These are phyloP conservation scores for Elsinoe batatas DNA, from an alignment of 2,329 filamentous ascomycete species.

Conservation along the genomic window DNA sequence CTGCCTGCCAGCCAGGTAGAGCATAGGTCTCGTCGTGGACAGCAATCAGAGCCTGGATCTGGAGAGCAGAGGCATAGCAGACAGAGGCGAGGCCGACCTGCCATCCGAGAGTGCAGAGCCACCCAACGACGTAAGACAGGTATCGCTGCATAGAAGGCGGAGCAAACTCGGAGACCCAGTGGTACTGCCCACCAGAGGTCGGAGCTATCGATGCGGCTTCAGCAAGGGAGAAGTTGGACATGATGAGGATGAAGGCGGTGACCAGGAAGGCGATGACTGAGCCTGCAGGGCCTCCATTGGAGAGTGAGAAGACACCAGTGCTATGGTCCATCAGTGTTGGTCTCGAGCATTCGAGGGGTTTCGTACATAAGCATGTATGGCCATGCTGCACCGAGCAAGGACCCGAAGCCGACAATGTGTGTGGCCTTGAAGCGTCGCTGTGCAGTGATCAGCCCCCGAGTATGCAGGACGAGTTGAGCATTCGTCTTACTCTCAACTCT, in stretches of 20 bases:
- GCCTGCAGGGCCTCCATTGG: constrained; percentile 44
- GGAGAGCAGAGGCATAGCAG: constrained; percentile 21
- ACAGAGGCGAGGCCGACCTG: constrained; percentile 23
- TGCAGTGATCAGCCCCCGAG: background rate
- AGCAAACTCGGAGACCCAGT: constrained; percentile 46
- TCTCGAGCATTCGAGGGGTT: background rate
- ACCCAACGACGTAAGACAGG: constrained; percentile 42
- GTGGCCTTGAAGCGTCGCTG: constrained; percentile 24
- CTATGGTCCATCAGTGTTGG: background rate
- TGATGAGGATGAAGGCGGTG: constrained; percentile 37
- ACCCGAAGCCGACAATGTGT: constrained; percentile 23
- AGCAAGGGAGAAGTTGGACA: constrained; percentile 28
- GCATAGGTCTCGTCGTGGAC: constrained; percentile 20
- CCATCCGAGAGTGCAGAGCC: constrained; percentile 25
- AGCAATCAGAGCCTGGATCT: constrained; percentile 23
- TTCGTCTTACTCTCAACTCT: constrained; percentile 16
- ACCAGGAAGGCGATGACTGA: constrained; percentile 45
- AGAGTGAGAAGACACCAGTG: constrained; percentile 18
- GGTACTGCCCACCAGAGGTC: constrained; percentile 49
- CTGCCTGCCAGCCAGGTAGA: constrained; percentile 18
- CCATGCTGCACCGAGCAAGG: constrained; percentile 23
- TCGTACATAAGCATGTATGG: constrained; percentile 17
- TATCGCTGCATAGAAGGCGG: constrained; percentile 35
- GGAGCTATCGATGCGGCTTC: constrained; percentile 40
- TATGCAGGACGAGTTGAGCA: background rate